phyloP scores from a whole-genome alignment of 1,284 basidiomycete genomes.

The Ustilago bromivora region DNA sequence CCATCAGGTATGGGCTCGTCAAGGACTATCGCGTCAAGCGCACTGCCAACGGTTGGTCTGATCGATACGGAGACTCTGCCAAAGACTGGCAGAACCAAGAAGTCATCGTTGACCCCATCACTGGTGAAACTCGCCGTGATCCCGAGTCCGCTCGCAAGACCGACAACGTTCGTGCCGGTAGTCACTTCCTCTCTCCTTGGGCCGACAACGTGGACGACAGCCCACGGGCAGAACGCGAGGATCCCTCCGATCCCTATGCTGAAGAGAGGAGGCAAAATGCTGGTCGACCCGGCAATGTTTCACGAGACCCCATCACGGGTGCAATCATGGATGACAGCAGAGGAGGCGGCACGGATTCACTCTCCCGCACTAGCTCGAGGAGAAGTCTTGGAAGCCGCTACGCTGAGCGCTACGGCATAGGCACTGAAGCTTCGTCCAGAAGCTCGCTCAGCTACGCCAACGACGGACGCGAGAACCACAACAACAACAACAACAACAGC shows the following conservation, averaged over 20 bases:
- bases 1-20: constrained; percentile 72
- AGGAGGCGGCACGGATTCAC: constrained; percentile 22
- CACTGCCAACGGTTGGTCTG: constrained; percentile 53
- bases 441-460: constrained; percentile 48
- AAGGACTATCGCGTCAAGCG: constrained; percentile 57
- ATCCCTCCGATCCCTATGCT: constrained; percentile 36
- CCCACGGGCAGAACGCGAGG: constrained; percentile 52
- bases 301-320: constrained; percentile 52
- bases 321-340: constrained; percentile 41
- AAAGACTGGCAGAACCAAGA: constrained; percentile 44
- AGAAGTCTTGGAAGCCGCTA: constrained; percentile 51
- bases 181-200: constrained; percentile 48
- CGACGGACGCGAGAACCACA: constrained; percentile 19
- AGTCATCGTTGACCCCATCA: constrained; percentile 53
- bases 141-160: constrained; percentile 33
- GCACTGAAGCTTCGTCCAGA: constrained; percentile 39
- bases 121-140: constrained; percentile 52
- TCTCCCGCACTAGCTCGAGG: constrained; percentile 45
- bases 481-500: constrained; percentile 6
- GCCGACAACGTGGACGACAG: constrained; percentile 53
- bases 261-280: constrained; percentile 43
- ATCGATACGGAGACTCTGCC: constrained; percentile 46
- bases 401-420: constrained; percentile 52
- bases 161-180: constrained; percentile 41
- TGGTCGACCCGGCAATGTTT: constrained; percentile 28